These are phyloP conservation scores for Exophiala phaeomuriformis DNA, from an alignment of 2,329 filamentous ascomycete genomes.

Conservation along the genomic window DNA sequence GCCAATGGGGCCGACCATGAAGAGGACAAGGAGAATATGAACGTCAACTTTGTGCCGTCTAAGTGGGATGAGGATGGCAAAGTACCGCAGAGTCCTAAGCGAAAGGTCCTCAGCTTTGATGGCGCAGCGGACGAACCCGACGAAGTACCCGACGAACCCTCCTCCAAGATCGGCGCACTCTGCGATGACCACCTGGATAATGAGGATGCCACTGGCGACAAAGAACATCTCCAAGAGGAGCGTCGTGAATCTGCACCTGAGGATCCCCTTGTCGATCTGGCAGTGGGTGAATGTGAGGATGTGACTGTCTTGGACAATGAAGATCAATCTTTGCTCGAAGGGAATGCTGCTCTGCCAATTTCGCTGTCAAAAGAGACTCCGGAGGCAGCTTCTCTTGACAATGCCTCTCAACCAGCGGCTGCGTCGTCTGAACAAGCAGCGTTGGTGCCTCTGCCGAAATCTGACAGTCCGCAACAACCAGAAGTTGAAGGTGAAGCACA, in stretches of 20 bases:
- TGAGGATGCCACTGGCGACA: too few relatives aligned
- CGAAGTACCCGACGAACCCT: neutral
- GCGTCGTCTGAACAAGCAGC: neutral
- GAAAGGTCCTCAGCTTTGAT: slow-evolving; percentile 10
- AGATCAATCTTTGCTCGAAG: too few relatives aligned
- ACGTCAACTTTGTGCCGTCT: slow-evolving; percentile 13
- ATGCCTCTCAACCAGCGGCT: neutral
- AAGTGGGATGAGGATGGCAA: slow-evolving; percentile 18
- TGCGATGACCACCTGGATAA: too few relatives aligned
- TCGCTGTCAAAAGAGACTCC: too few relatives aligned
- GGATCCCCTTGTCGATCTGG: too few relatives aligned
- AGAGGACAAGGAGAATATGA: slow-evolving; percentile 25
- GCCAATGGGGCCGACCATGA: slow-evolving; percentile 3
- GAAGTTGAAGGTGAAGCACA: neutral
- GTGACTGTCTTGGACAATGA: too few relatives aligned
- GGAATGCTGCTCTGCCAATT: too few relatives aligned
- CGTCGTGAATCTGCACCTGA: too few relatives aligned
- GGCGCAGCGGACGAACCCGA: neutral
- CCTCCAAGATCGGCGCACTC: too few relatives aligned
- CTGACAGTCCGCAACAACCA: neutral
- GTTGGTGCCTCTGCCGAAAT: neutral
- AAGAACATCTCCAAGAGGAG: too few relatives aligned
- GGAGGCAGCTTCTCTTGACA: too few relatives aligned
- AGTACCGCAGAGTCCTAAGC: slow-evolving; percentile 13
- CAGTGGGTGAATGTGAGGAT: too few relatives aligned